phyloP scores from a whole-genome alignment of 257 asterid species.

The Fraxinus excelsior region DNA sequence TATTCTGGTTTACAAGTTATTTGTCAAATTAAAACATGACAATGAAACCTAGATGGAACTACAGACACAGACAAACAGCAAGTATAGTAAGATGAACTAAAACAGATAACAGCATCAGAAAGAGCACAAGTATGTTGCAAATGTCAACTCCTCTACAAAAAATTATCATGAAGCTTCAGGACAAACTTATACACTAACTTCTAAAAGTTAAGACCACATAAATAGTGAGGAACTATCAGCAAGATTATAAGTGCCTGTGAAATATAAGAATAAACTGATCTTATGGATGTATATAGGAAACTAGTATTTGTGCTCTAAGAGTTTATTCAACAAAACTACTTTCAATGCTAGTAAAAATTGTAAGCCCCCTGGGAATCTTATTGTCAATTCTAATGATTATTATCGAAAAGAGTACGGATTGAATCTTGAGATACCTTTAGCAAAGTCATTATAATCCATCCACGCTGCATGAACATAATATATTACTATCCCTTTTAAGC shows the following conservation, averaged over 20 bases:
- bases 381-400: background rate
- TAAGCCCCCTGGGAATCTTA: background rate
- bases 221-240: background rate
- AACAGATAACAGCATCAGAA: conserved; percentile 1
- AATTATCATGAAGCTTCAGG: background rate
- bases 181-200: no score
- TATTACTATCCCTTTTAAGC: background rate
- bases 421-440: background rate
- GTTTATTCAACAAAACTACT: background rate
- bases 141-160: background rate
- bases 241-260: conserved; percentile 2
- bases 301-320: background rate
- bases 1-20: conserved; percentile 10
- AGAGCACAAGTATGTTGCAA: conserved; percentile 14
- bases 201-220: background rate
- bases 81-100: background rate
- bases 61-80: background rate
- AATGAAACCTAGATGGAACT: background rate
- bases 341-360: background rate
- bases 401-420: background rate
- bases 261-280: background rate
- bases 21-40: background rate
- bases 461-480: background rate
- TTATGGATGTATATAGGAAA: background rate
- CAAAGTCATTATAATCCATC: background rate